Evolutionary conservation across 441 rosid species (phyloP).

Genomic region (Monsonia emarginata): DNA sequence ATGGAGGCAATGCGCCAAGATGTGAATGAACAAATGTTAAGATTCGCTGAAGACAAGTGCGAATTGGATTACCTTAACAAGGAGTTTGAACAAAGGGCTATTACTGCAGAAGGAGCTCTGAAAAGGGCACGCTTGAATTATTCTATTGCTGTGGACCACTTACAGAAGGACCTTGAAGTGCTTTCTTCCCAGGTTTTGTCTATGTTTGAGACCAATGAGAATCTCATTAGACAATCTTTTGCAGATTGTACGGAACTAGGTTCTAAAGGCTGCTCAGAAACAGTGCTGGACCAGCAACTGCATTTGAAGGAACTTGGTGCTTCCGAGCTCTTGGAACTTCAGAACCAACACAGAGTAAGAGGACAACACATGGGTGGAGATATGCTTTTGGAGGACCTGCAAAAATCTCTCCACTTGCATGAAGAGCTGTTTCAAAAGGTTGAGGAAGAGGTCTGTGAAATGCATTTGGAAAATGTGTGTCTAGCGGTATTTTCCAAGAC

Average conservation of each 20-base stretch:
- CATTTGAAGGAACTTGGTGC: constrained; percentile 33
- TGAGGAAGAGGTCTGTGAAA: constrained; percentile 76
- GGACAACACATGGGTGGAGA: constrained; percentile 60
- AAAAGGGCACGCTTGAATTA: constrained; percentile 93
- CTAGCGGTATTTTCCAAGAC: constrained; percentile 73
- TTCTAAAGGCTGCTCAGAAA: constrained; percentile 23
- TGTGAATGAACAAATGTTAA: constrained; percentile 51
- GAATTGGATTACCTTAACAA: constrained; percentile 50
- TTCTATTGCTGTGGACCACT: constrained; percentile 85
- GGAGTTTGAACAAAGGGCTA: constrained; percentile 75
- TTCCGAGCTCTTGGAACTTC: constrained; percentile 30
- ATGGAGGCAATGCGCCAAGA: constrained; percentile 66
- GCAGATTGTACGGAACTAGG: constrained; percentile 46
- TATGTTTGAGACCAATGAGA: constrained; percentile 85
- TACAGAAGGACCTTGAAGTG: constrained; percentile 93
- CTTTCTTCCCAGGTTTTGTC: constrained; percentile 89
- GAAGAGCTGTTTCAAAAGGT: constrained; percentile 69
- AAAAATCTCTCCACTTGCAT: constrained; percentile 70
- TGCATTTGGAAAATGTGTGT: constrained; percentile 55
- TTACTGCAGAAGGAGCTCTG: constrained; percentile 72
- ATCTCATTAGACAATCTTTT: constrained; percentile 75
- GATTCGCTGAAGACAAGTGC: constrained; percentile 60
- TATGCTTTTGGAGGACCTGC: constrained; percentile 59
- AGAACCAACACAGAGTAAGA: constrained; percentile 38
- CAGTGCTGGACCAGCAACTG: constrained; percentile 26